Base-by-base conservation (phyloP, 768 basidiomycete species). In the Suillus subluteus region DNA sequence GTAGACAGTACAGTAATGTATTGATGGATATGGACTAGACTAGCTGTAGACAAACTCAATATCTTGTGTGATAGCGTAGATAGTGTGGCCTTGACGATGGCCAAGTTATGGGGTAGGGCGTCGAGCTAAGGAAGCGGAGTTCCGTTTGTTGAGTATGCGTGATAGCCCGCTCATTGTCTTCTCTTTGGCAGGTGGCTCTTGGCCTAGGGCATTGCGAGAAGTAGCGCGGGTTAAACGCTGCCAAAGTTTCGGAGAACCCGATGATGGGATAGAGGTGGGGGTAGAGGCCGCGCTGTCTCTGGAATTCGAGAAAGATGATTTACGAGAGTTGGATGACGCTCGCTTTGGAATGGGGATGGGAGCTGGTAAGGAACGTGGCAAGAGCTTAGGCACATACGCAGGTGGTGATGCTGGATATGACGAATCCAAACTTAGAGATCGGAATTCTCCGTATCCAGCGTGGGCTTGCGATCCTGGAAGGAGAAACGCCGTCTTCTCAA, bases 161-260 rank as follows among this genome's bases (percentile, higher is more conserved):
- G 71, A 71, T 3, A 75, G 65, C 37, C 61, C 67, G 21, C 68
- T 71, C 18, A 62, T 58, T 46, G 68, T 70, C 16, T 64, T 65
- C 26, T 55, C 63, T 40, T 41, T 71, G n/a, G 35, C 35, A 13
- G 65, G 15, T 3, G 58, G 32, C n/a, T 66, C 75, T n/a, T 70
- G 66, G 13, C 67, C 68, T 9, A 65, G 18, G 5, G 26, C 46
- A 46, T 59, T 71, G 44, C 70, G 73, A 59, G 72, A 73, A 48
- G 67, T 65, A 26, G 62, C 67, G 26, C 69, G 66, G 32, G 64
- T 71, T 35, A 76, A 66, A 37, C 64, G 74, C 46, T 66, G 62
- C 78, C 76, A 77, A 63, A 77, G 38, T 35, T 69, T 68, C 5
- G 71, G 66, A 26, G 72, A 56, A 2, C 58, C 61, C 2, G 66